Percentiles rank a stretch among this genome's conserved stretches.
Evolutionary conservation across 202 grass and related monocot genomes (phyloP).

Genomic region (Carex arenaria): DNA sequence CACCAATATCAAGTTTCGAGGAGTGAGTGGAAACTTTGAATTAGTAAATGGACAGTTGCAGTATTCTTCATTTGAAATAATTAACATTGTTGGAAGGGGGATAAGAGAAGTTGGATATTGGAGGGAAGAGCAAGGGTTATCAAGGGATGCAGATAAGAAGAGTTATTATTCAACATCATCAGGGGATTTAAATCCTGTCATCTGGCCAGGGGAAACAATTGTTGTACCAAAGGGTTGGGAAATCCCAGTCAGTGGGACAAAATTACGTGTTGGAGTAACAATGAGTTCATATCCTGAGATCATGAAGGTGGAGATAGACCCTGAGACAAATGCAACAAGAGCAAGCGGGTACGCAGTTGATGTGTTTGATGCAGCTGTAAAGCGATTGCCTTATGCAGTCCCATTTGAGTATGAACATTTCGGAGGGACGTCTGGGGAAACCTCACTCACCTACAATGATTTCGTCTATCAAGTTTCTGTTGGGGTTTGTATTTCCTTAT

Average conservation of each 20-base stretch:
- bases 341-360: slow-evolving; percentile 69
- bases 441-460: slow-evolving; percentile 29
- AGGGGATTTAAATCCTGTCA: slow-evolving; percentile 4
- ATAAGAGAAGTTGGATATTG: slow-evolving; percentile 43
- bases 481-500: background rate
- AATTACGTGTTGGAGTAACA: slow-evolving; percentile 46
- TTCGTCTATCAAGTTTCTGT: slow-evolving; percentile 29
- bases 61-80: slow-evolving; percentile 39
- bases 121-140: slow-evolving; percentile 29
- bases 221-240: slow-evolving; percentile 52
- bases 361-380: slow-evolving; percentile 57
- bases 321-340: slow-evolving; percentile 29
- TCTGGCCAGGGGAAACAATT: slow-evolving; percentile 41
- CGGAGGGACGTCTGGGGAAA: background rate
- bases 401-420: slow-evolving; percentile 21
- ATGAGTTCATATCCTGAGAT: background rate
- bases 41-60: slow-evolving; percentile 37
- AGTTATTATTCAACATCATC: no score
- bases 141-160: background rate
- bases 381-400: slow-evolving; percentile 30
- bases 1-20: slow-evolving; percentile 33
- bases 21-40: slow-evolving; percentile 44
- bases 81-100: slow-evolving; percentile 49
- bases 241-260: slow-evolving; percentile 8
- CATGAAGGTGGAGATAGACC: background rate